Evolutionary conservation across 805 yeast genomes (phyloP), one percentile per base, ranked within the genome.

Genomic region (Hanseniaspora jakobsenii): DNA sequence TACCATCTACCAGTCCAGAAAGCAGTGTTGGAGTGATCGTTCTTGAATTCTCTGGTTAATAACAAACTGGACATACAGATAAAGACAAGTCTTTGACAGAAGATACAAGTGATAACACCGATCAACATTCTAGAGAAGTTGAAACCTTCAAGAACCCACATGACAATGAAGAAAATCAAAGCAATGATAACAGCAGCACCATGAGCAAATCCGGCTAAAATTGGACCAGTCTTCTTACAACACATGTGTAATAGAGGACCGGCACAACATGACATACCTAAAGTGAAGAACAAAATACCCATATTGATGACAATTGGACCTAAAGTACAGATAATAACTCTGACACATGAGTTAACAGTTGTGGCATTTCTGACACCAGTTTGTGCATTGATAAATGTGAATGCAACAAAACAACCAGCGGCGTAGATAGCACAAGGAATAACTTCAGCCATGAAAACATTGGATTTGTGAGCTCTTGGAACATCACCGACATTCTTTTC

Each of bases 1-100:
- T 87, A 86, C 99, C 99, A 91, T 66, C 86, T 87, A 73, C 99
- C 99, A 48, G 95, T 83, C 99, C 99, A 91, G 93, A 94, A 91
- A 23, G 98, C 97, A 55, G 94, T 81, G 69, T 91, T 91, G 29
- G 97, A 71, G 60, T 79, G 84, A 66, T 89, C 96, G 56, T 82
- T 83, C 78, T 85, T 85, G 72, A 86, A 86, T 69, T 91, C 99
- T 71, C 98, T 78, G 43, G 96, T 84, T 60, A 93, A 70, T 64
- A 78, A 67, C 53, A 76, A 64, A 43, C 80, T 68, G 9, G 94
- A 83, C 71, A 91, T 70, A 55, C 80, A 61, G 71, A 86, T 86
- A 75, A 89, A 82, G 53, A 91, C 62, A 43, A 81, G 66, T 68
- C 96, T 78, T 71, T 93, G 95, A 57, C 83, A 69, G 66, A 87